phyloP scores from a whole-genome alignment of 495 filamentous ascomycete genomes.

The Xylaria cubensis region DNA sequence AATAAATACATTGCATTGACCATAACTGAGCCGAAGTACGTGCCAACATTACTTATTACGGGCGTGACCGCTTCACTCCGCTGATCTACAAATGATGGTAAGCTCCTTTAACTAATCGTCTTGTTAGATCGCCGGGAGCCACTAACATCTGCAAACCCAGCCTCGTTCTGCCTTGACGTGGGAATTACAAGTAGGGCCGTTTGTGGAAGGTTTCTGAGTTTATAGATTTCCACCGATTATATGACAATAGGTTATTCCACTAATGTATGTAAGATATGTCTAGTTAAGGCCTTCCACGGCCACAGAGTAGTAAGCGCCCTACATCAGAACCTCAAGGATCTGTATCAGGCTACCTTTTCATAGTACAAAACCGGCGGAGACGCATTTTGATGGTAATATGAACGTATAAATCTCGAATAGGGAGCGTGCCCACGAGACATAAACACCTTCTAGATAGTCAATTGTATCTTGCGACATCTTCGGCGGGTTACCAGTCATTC shows the following conservation, averaged over 20 bases:
- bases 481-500: conserved; percentile 22
- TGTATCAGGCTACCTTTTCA: background rate
- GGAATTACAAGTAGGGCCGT: conserved; percentile 83
- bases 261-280: background rate
- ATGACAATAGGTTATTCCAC: background rate
- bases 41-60: conserved; percentile 85
- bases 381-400: background rate
- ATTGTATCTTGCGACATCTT: conserved; percentile 22
- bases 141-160: conserved; percentile 90
- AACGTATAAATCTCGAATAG: background rate
- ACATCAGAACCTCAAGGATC: background rate
- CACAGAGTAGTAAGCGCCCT: background rate
- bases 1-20: no score
- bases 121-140: conserved; percentile 80
- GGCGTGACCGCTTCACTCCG: conserved; percentile 84
- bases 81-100: conserved; percentile 75
- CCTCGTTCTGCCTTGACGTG: conserved; percentile 80
- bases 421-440: conserved; percentile 3
- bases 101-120: conserved; percentile 45
- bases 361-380: background rate
- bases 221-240: background rate
- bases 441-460: conserved; percentile 14
- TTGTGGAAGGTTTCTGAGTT: conserved; percentile 72
- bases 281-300: background rate
- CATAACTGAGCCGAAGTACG: conserved; percentile 54